Base-by-base conservation (phyloP, 192 early-diverging fungal genomes). In the Hyaloraphidium curvatum region DNA sequence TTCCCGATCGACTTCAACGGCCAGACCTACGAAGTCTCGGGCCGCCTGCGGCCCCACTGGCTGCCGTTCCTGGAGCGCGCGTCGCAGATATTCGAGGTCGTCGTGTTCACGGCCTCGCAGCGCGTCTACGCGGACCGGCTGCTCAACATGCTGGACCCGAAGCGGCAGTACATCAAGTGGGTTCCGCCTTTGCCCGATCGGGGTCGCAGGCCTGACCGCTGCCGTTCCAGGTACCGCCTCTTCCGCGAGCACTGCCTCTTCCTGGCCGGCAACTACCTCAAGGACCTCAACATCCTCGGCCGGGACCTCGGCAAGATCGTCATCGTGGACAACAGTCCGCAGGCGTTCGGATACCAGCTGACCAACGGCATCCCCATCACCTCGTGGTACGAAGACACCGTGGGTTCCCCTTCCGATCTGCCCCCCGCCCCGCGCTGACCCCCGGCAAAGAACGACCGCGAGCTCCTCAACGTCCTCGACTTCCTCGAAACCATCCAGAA, bases 101-200 rank as follows among this genome's bases (percentile, higher is more conserved):
- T 82, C 2, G 65, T 82, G 1, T 84, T 84, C 39, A 84, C 82
- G 2, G 82, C 82, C 2, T 81, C 78, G 40, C 80, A 81, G 64
- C 73, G 81, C 41, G 69, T 73, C n/a, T 84, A 84, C 39, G 82
- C 80, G 1, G 76, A 81, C 52, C 59, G 63, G 14, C 53, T 81
- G 31, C 61, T 78, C 28, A 74, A 78, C 40, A 52, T 74, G 26
- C 69, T 83, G 40, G 81, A 83, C 30, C 79, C 79, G 0, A 64
- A 69, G 13, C 66, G 72, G n/a, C 67, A 66, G 31, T 70, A 48
- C 30, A 75, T 83, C 64, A 67, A 61, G 30, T n/a, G n/a, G n/a
- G n/a, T n/a, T n/a, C n/a, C n/a, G n/a, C n/a, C n/a, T n/a, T n/a
- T n/a, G n/a, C n/a, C n/a, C n/a, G n/a, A n/a, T n/a, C n/a, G 35